A percentile compares a stretch with the other conserved stretches of the same genome.
These are phyloP conservation scores for Globisporangium polare DNA, from an alignment of 352 stramenopile genomes.

Conservation along the genomic window DNA sequence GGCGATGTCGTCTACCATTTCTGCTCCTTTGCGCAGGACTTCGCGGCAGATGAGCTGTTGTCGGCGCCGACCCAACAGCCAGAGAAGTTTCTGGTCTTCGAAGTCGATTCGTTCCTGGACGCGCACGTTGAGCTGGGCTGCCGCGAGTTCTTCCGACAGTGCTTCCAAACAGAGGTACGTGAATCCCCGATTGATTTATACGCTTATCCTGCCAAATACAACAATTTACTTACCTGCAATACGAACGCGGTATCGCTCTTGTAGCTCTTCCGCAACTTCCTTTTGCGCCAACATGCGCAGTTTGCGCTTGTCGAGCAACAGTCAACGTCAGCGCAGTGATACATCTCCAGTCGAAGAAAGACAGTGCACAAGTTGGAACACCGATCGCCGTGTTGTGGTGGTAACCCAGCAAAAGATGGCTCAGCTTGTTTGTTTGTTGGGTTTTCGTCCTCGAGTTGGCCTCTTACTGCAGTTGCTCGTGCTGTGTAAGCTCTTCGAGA, in stretches of 20 bases:
- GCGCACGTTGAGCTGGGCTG: slow-evolving; percentile 65
- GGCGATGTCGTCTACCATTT: slow-evolving; percentile 61
- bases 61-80: neutral
- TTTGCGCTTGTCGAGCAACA: slow-evolving; percentile 23
- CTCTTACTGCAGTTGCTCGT: slow-evolving; percentile 16
- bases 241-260: neutral
- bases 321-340: neutral
- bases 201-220: neutral
- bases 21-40: slow-evolving; percentile 46
- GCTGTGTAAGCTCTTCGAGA: slow-evolving; percentile 50
- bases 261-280: slow-evolving; percentile 55
- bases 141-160: slow-evolving; percentile 75
- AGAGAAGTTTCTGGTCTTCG: slow-evolving; percentile 49
- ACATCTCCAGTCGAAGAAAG: neutral
- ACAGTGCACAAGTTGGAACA: neutral
- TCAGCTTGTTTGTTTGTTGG: neutral
- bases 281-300: slow-evolving; percentile 43
- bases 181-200: neutral
- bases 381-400: neutral
- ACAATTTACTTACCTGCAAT: neutral
- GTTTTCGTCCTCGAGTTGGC: neutral
- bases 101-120: slow-evolving; percentile 58
- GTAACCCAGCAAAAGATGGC: neutral
- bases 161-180: slow-evolving; percentile 64
- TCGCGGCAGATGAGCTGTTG: slow-evolving; percentile 10